phyloP scores from a whole-genome alignment of 177 flowering plant species.

The Vitis hybrid region DNA sequence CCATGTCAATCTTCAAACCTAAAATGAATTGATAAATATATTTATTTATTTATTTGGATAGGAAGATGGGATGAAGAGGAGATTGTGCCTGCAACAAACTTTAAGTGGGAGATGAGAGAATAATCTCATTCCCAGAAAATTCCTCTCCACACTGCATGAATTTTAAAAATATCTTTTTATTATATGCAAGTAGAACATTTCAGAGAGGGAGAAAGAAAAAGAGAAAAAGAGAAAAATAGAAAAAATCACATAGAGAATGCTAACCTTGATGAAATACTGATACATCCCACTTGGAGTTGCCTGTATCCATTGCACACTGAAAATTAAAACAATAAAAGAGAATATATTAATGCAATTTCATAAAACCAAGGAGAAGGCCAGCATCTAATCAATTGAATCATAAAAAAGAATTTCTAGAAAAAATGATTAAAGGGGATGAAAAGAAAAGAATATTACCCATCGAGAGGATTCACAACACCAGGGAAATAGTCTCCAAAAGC shows the following conservation, averaged over 20 bases:
- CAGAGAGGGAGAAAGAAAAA: neutral
- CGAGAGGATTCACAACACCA: conserved; percentile 84
- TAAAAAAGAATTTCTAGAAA: no score
- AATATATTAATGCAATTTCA: neutral
- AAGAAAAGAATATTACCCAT: conserved; percentile 45
- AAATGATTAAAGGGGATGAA: neutral
- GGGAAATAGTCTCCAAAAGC: conserved; percentile 81
- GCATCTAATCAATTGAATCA: no score
- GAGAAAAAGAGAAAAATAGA: neutral
- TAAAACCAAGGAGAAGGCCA: no score
- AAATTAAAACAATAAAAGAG: conserved; percentile 3
- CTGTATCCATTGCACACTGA: conserved; percentile 77
- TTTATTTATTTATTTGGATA: no score
- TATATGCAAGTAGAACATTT: neutral
- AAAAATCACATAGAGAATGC: conserved; percentile 11
- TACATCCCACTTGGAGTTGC: conserved; percentile 69
- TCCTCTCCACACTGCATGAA: no score
- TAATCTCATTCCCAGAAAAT: no score
- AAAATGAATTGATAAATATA: no score
- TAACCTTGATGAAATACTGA: conserved; percentile 83
- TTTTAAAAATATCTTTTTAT: no score
- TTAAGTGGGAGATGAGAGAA: no score
- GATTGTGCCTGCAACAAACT: no score
- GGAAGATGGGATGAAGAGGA: no score
- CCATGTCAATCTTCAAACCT: no score